Base-by-base conservation (phyloP, 148 eudicot species). In the Rhododendron williamsianum region DNA sequence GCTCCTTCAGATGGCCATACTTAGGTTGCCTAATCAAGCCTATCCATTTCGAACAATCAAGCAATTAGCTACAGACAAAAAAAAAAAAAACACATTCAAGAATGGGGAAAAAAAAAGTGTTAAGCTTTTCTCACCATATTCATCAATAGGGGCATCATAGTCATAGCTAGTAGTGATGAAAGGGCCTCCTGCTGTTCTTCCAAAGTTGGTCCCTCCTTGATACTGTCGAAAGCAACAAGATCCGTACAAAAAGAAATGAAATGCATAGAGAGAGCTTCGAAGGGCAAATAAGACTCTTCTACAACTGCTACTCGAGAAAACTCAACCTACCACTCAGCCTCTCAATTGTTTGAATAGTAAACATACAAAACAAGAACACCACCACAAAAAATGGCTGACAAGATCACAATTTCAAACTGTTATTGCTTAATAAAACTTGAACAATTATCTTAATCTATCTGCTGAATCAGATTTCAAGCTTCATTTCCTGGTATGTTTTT, bases 131-230 rank as follows among this genome's bases (percentile, higher is more conserved):
- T 91, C 79, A 97, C 99, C 99, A 76, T 94, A 97, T 91, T 97
- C 99, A 86, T 97, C 99, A 69, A 97, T 89, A 48, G 99, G 99
- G 87, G 99, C 96, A 91, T 95, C 96, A 72, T 97, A 97, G 89
- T 97, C 99, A 76, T 97, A 97, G 92, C 95, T 95, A 43, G 99
- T 58, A 72, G 98, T 97, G 83, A 97, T 91, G 78, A 97, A 97
- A 83, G 99, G 98, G 85, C 99, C 99, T 85, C 98, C 98, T 36
- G 98, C 91, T 77, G 98, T 92, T 88, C 99, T 87, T 72, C 99
- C 99, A 79, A 97, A 95, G 92, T 96, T 97, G 43, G 99, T 97
- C 77, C 99, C 98, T 58, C 99, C 99, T 38, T 97, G 99, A 86
- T 92, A 97, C 99, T 97, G 85, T 81, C 74, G 12, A 36, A 81